A percentile compares a stretch with the other conserved stretches of the same genome.
phyloP scores from a whole-genome alignment of 352 stramenopile genomes.

The Pythium brassicae region DNA sequence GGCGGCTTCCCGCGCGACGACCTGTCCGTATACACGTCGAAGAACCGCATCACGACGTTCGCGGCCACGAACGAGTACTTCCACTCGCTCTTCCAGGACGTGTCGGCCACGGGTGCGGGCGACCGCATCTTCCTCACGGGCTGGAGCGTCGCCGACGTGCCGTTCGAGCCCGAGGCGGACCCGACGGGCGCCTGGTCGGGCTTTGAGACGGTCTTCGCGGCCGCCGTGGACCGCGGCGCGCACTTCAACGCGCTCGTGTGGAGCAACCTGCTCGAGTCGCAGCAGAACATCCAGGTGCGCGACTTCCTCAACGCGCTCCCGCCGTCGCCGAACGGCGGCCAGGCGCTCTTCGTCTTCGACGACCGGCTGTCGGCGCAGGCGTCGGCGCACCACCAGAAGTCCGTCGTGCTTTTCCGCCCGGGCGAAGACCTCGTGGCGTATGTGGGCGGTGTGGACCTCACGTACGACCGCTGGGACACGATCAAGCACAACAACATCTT shows the following conservation, averaged over 20 bases:
- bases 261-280: conserved; percentile 53
- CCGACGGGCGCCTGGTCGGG: conserved; percentile 23
- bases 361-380: conserved; percentile 26
- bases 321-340: conserved; percentile 15
- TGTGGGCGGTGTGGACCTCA: conserved; percentile 49
- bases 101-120: conserved; percentile 25
- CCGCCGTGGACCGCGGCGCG: conserved; percentile 27
- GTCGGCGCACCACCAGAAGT: conserved; percentile 52
- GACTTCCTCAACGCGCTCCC: conserved; percentile 44
- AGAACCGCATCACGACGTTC: conserved; percentile 47
- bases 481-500: conserved; percentile 38
- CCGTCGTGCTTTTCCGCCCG: no score
- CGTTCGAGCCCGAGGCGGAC: conserved; percentile 33
- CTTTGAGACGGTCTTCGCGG: conserved; percentile 28
- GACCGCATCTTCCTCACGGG: conserved; percentile 44
- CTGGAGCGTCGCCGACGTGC: conserved; percentile 56
- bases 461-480: conserved; percentile 60
- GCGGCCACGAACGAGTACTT: conserved; percentile 49
- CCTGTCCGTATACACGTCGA: conserved; percentile 34
- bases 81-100: conserved; percentile 38
- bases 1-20: conserved; percentile 35
- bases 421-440: conserved; percentile 44
- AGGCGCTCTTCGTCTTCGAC: conserved; percentile 46
- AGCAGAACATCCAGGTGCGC: conserved; percentile 50
- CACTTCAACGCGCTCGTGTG: conserved; percentile 56